These are phyloP conservation scores for Arthroderma sp. DNA, from an alignment of 2,329 filamentous ascomycete genomes.

Conservation along the genomic window DNA sequence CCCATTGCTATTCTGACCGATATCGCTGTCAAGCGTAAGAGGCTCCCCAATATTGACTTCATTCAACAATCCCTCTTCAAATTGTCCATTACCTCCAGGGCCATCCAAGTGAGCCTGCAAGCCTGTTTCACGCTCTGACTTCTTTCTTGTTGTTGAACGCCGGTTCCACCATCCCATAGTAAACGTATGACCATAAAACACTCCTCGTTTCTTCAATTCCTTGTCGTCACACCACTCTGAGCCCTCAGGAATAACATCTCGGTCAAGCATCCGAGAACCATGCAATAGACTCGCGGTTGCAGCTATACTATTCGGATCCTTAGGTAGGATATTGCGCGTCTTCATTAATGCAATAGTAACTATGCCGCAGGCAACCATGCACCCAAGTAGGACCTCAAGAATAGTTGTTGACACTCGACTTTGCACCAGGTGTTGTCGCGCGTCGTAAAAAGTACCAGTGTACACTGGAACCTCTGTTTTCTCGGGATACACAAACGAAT, in stretches of 20 bases:
- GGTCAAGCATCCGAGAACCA: slow-evolving; percentile 12
- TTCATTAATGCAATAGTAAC: slow-evolving; percentile 8
- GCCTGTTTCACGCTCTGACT: too few relatives aligned
- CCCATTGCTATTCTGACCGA: too few relatives aligned
- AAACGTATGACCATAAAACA: slow-evolving; percentile 5
- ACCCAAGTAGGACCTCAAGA: slow-evolving; percentile 11
- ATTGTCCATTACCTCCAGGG: too few relatives aligned
- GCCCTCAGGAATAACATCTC: slow-evolving; percentile 7
- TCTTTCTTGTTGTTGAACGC: too few relatives aligned
- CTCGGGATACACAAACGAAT: background rate
- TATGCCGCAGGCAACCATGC: slow-evolving; percentile 13
- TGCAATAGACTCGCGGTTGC: slow-evolving; percentile 15
- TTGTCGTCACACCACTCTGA: slow-evolving; percentile 13
- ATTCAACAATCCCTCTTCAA: too few relatives aligned
- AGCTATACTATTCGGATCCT: slow-evolving; percentile 18
- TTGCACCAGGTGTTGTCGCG: slow-evolving; percentile 11
- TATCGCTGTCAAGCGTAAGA: too few relatives aligned
- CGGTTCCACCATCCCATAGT: slow-evolving; percentile 9
- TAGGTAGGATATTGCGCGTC: slow-evolving; percentile 13
- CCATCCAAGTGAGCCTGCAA: too few relatives aligned
- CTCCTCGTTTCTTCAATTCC: slow-evolving; percentile 7
- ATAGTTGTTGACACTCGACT: slow-evolving; percentile 12
- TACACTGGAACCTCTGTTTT: background rate
- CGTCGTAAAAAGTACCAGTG: background rate
- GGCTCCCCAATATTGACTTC: too few relatives aligned